Evolutionary conservation across 257 asterid species (phyloP), one percentile per base, ranked within the genome.

Genomic region (Verbena officinalis): DNA sequence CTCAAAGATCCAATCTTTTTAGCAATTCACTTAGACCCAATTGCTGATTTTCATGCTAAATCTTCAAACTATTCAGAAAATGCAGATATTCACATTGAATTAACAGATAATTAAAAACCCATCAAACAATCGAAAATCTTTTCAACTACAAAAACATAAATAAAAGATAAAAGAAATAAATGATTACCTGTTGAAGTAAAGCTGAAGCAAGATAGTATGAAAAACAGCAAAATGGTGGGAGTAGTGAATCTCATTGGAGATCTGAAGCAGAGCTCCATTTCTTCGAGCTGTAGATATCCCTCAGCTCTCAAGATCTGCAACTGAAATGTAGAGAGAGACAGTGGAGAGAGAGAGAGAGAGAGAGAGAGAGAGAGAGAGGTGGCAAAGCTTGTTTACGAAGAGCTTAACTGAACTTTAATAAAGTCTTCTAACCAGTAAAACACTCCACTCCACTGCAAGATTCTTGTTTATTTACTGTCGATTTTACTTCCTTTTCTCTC

Each of bases 151-250:
- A 30, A 16, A 27, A 34, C 9, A 27, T 14, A 19, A 39, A 53
- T 11, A 7, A 14, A 52, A 53, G 7, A n/a, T 7, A 38, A 10
- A 40, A 9, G 40, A 7, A 6, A 0, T 1, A 1, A 9, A 0
- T 8, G 24, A 59, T 59, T 70, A 89, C 96, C 95, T 77, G 86
- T 79, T 20, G 96, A 81, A 46, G 83, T 74, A 33, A 91, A 78
- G 69, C 50, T 77, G 83, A 77, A 84, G 71, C 78, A 78, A 62
- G 80, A 80, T 42, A 91, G 68, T 64, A 78, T 72, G 55, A 83
- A 68, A 0, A 81, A 52, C 7, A 83, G 67, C 31, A 71, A 5
- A 64, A 80, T 17, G 74, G 80, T 16, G 71, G 71, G 68, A 57
- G 60, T n/a, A 39, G 78, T 44, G 69, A 80, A 65, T 70, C 60